Evolutionary conservation across 2,329 filamentous ascomycete species (phyloP).

Genomic region (Pseudogymnoascus sp.): DNA sequence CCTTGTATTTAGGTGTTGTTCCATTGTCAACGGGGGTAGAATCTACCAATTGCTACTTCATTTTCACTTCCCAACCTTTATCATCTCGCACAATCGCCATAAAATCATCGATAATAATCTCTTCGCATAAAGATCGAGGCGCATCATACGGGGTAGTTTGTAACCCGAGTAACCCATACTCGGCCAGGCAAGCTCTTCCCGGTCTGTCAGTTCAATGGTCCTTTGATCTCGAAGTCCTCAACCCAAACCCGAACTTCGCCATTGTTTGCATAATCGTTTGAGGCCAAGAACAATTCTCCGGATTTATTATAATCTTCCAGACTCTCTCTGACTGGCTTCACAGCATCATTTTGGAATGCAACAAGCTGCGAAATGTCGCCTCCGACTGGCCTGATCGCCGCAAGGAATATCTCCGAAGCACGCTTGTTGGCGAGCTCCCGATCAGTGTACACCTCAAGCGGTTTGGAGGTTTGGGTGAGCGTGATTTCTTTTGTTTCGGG

Average conservation of each 20-base stretch:
- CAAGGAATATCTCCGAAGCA: neutral
- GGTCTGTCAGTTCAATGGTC: neutral
- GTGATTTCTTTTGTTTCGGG: neutral
- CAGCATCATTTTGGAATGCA: neutral
- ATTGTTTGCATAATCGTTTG: neutral
- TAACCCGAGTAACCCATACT: neutral
- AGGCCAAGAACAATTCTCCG: neutral
- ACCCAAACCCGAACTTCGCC: neutral
- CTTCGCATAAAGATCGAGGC: neutral
- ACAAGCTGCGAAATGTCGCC: neutral
- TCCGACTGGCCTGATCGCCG: neutral
- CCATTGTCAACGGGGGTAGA: neutral
- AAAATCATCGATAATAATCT: neutral
- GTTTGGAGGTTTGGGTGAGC: neutral
- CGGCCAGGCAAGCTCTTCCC: neutral
- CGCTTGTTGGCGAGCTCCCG: neutral
- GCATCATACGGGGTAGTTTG: neutral
- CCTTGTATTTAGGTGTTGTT: neutral
- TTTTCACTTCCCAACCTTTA: neutral
- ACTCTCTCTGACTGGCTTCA: neutral
- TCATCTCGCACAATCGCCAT: neutral
- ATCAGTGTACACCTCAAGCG: neutral
- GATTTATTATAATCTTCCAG: neutral
- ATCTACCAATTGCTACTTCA: neutral
- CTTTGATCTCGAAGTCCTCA: neutral